Percentiles rank a stretch among this genome's conserved stretches.
These are phyloP conservation scores for Alternaria metachromatica DNA, from an alignment of 2,329 filamentous ascomycete species.

Conservation along the genomic window DNA sequence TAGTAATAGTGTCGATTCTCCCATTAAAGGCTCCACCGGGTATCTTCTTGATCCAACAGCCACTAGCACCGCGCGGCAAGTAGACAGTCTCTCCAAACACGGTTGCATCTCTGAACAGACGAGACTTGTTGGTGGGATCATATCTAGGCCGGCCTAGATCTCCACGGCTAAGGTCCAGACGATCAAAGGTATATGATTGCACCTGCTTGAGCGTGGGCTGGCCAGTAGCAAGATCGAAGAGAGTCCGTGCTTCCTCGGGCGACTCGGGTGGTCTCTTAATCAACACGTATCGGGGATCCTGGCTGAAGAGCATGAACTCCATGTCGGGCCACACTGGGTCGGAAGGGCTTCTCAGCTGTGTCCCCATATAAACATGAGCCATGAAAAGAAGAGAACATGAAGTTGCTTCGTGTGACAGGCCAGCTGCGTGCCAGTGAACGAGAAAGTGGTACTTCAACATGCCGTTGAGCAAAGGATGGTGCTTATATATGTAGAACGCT, in stretches of 20 bases:
- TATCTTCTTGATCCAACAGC: neutral
- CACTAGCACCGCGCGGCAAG: neutral
- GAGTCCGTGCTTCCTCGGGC: neutral
- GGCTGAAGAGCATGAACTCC: slow-evolving; percentile 9
- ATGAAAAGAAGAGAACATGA: neutral
- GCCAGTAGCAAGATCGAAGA: slow-evolving; percentile 4
- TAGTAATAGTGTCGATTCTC: neutral
- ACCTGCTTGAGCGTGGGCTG: neutral
- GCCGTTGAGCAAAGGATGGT: slow-evolving; percentile 1
- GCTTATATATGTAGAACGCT: neutral
- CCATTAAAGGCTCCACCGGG: neutral
- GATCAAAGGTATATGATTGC: neutral
- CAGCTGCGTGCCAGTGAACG: neutral
- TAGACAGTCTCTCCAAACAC: slow-evolving; percentile 7
- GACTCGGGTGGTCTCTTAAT: neutral
- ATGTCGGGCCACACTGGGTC: slow-evolving; percentile 10
- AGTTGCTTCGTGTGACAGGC: neutral
- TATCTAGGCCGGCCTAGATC: neutral
- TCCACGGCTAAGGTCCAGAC: neutral
- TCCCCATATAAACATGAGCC: neutral
- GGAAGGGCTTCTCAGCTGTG: neutral
- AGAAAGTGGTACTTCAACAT: neutral
- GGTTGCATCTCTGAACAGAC: slow-evolving; percentile 1
- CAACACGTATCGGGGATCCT: slow-evolving; percentile 9
- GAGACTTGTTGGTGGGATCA: neutral